Base-by-base conservation (phyloP, 164 flowering plant genomes). In the Houttuynia cordata region DNA sequence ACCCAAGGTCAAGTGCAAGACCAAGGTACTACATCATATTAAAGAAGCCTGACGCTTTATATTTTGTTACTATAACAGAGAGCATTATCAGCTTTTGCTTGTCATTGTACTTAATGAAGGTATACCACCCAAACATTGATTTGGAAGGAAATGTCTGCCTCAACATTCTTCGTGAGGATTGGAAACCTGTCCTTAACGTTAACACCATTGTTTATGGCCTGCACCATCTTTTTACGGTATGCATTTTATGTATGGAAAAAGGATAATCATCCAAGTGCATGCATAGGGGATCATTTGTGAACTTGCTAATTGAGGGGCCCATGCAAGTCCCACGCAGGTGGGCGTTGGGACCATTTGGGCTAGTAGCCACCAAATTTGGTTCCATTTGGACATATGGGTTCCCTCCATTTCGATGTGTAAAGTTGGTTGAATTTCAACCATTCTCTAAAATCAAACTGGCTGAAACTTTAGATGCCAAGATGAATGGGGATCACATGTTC, bases 81-180 rank as follows among this genome's bases (percentile, higher is more conserved):
- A 19, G 8, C 0, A 53, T 19, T 5, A 18, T 8, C 12, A 20
- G 12, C 24, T 19, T 57, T 57, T 57, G 8, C 15, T 56, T 12
- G 18, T 56, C 13, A 54, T 37, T 54, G n/a, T 42, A 45, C 1
- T 39, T 54, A 12, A 4, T 21, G 58, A 76, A 86, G 93, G 84
- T 86, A 39, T 86, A 86, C 65, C 93, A 84, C 72, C 93, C 93
- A 9, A 86, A 86, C 56, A 86, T 84, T 24, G 89, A 84, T 72
- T 67, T 86, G 79, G 93, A 86, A 68, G 93, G 93, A 74, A 86
- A 79, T 67, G 93, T 86, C 45, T 86, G 93, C 67, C 89, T 86
- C 71, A 86, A 86, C 78, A 82, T 86, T 62, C 67, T 86, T 34
- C 76, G 89, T 59, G 93, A 86, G 69, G 93, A 86, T 61, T 86